These are phyloP conservation scores for Caryocar brasiliense DNA, from an alignment of 441 rosid genomes.

Conservation along the genomic window DNA sequence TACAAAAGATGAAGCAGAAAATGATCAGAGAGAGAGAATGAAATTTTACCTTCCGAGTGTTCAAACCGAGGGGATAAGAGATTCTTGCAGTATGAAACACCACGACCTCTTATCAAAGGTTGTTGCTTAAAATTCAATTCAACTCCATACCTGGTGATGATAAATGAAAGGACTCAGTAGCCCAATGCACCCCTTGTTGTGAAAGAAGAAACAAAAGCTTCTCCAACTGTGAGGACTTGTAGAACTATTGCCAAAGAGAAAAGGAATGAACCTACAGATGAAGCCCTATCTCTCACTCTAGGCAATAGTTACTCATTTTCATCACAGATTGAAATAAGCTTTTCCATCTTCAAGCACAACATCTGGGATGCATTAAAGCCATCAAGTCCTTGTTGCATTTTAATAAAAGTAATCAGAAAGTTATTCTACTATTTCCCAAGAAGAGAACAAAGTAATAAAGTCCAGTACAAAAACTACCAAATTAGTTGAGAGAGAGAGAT, in stretches of 20 bases:
- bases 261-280: neutral
- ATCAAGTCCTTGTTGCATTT: slow-evolving; percentile 27
- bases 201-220: slow-evolving; percentile 47
- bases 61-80: slow-evolving; percentile 95
- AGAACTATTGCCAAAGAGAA: slow-evolving; percentile 16
- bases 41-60: slow-evolving; percentile 64
- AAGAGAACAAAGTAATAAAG: neutral
- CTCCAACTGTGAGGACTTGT: slow-evolving; percentile 28
- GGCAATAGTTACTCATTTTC: slow-evolving; percentile 22
- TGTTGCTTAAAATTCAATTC: slow-evolving; percentile 62
- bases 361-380: slow-evolving; percentile 32
- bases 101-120: slow-evolving; percentile 90
- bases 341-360: slow-evolving; percentile 47
- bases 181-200: slow-evolving; percentile 36
- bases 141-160: slow-evolving; percentile 77
- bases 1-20: slow-evolving; percentile 1
- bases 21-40: neutral
- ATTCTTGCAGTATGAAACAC: slow-evolving; percentile 98
- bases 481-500: neutral
- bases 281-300: slow-evolving; percentile 5
- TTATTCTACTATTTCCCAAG: neutral
- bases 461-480: neutral
- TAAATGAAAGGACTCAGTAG: slow-evolving; percentile 32
- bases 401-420: slow-evolving; percentile 12
- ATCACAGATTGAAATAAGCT: slow-evolving; percentile 25